These are phyloP conservation scores for Pyrenophora teres DNA, from an alignment of 2,329 filamentous ascomycete genomes.

Conservation along the genomic window DNA sequence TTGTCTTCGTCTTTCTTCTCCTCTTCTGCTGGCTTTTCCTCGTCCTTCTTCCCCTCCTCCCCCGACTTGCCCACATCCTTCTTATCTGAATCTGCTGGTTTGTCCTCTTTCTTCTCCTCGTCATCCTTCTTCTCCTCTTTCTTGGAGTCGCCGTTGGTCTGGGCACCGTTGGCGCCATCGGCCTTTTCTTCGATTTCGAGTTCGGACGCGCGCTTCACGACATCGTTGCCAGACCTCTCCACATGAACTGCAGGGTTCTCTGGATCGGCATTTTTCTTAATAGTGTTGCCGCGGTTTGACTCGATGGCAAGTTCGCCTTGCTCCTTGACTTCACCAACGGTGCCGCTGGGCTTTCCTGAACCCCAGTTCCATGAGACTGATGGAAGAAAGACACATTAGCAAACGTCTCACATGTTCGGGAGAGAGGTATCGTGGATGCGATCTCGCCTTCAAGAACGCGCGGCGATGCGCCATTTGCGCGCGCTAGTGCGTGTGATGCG, in stretches of 20 bases:
- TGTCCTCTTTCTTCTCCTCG: constrained; percentile 45
- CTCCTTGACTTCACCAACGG: constrained; percentile 61
- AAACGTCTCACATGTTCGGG: not conserved
- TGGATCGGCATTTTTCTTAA: constrained; percentile 66
- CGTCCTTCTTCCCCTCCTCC: constrained; percentile 38
- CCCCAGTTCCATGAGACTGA: constrained; percentile 69
- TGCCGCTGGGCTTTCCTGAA: constrained; percentile 60
- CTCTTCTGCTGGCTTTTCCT: constrained; percentile 29
- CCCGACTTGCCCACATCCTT: constrained; percentile 37
- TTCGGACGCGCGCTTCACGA: constrained; percentile 67
- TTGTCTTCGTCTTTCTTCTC: constrained; percentile 31
- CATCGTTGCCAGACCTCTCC: constrained; percentile 64
- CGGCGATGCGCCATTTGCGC: constrained; percentile 9
- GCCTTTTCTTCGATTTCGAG: constrained; percentile 59
- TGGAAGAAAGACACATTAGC: constrained; percentile 8
- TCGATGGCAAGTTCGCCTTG: constrained; percentile 65
- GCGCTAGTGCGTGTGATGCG: constrained; percentile 8
- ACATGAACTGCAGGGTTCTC: constrained; percentile 66
- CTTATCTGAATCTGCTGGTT: constrained; percentile 34
- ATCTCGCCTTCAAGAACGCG: constrained; percentile 21
- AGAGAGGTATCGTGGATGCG: constrained; percentile 29
- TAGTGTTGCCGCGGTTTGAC: constrained; percentile 65
- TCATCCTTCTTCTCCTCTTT: constrained; percentile 33
- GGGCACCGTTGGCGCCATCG: constrained; percentile 35
- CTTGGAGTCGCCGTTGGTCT: constrained; percentile 47